Evolutionary conservation across 345 rosid genomes (phyloP), one percentile per base, ranked within the genome.

Genomic region (Moringa oleifera): DNA sequence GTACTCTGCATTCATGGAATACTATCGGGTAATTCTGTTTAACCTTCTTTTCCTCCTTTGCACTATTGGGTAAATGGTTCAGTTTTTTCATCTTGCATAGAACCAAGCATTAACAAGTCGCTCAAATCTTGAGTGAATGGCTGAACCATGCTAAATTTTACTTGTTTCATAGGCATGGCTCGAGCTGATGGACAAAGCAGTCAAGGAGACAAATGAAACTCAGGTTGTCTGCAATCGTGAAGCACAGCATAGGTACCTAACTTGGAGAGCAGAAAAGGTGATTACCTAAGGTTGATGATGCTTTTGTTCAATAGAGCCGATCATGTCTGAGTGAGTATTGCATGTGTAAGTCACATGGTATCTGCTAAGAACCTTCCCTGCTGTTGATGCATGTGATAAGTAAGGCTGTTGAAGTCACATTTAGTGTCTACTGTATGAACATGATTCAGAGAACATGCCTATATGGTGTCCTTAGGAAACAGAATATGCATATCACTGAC

Each of bases 231-330:
- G 71, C 64, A 82, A 84, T 62, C 55, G 68, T 24, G 86, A 82
- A 71, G 90, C 94, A 17, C 90, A 82, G 33, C 94, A 84, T 59
- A 70, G 83, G 64, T 87, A 87, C 68, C 74, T 84, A 20, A 77
- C 83, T 11, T 87, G 94, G 90, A 82, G 94, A 76, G 85, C 83
- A 23, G 85, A 84, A 74, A 84, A 84, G 86, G 94, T 84, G 41
- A 52, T 54, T 61, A 21, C 36, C 22, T 49, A 24, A 19, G 18
- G 22, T 28, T 28, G 33, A 3, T n/a, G n/a, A 15, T 11, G n/a
- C 46, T 12, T 21, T 33, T 41, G 23, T 58, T 18, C 58, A 19
- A 51, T 25, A 37, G 9, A 51, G 18, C 20, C n/a, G 20, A 28
- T 71, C 36, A 36, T 51, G 25, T 28, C 66, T 20, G 18, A 11